Conservation (phyloP, 2,329 filamentous ascomycete species). For the Verticillium nubilum region DNA sequence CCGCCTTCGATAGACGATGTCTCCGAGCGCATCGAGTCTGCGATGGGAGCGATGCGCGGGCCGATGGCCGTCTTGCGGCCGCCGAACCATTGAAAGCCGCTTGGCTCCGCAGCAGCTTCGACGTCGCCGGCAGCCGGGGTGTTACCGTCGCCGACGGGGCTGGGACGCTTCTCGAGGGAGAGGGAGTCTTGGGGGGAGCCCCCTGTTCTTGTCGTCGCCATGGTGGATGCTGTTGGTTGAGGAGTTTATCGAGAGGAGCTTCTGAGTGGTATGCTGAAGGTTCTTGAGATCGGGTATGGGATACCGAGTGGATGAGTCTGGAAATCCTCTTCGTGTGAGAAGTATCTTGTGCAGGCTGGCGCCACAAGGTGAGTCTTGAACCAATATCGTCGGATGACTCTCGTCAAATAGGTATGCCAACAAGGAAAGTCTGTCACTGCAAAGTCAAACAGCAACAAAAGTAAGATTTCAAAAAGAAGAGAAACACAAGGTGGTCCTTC, state of each 20-base stretch:
- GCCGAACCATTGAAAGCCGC: conserved; percentile 21
- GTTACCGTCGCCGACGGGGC: neutral
- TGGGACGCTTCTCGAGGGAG: neutral
- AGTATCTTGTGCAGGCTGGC: neutral
- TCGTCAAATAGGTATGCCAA: neutral
- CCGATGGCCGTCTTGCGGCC: conserved; percentile 37
- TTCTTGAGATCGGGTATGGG: neutral
- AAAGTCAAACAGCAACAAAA: neutral
- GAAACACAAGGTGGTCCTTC: neutral
- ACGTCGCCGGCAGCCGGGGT: neutral
- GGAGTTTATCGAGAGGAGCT: too few species aligned
- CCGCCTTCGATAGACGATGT: conserved; percentile 34
- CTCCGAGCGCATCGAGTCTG: conserved; percentile 20
- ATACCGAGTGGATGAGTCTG: neutral
- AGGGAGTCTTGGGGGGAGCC: neutral
- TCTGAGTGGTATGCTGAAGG: too few species aligned
- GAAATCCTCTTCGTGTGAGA: too few species aligned
- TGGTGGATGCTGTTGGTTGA: too few species aligned
- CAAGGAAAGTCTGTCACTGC: neutral
- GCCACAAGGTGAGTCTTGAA: neutral
- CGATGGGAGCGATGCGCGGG: conserved; percentile 44
- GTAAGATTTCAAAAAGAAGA: neutral
- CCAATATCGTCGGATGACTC: neutral
- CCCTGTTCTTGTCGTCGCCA: neutral
- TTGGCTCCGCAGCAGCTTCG: neutral